Evolutionary conservation across 257 asterid species (phyloP), one percentile per base, ranked within the genome.

Genomic region (Solanum habrochaites): DNA sequence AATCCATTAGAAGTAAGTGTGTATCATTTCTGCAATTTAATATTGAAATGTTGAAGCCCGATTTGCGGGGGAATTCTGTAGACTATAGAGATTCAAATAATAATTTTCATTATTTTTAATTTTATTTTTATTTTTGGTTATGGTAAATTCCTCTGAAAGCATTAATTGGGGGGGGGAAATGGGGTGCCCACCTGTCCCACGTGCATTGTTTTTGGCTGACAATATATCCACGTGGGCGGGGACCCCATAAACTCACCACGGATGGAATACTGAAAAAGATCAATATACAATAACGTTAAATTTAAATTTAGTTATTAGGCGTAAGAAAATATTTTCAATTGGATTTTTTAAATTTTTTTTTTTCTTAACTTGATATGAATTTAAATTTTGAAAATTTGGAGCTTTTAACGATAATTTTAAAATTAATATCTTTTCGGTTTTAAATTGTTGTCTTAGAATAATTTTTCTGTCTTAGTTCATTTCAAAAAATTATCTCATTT

Each of bases 21-120:
- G 73, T 67, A 8, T 67, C n/a, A 6, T 25, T 9, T n/a, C 72
- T 67, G 64, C 32, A 77, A 77, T 43, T 43, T 27, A 77, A 25
- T 75, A n/a, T 42, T 25, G 62, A 78, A 78, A 25, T 47, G 25
- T 27, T 78, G 83, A 78, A 45, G 64, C 64, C 56, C 83, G 64
- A 78, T 45, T 78, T 78, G 83, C 40, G 83, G 83, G 83, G 23
- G 40, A 14, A 37, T 13, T 37, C 31, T 29, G 20, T 1, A 71
- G 27, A 71, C 27, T 4, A 3, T 7, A 15, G 13, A 67, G 39
- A 67, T 11, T 12, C 12, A 29, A 35, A 69, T 29, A 70, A 64
- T 11, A 25, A 16, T 10, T 37, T 11, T 7, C 25, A 31, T 37
- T 35, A 9, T 37, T 18, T 52, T 70, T n/a, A n/a, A 6, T 35